Evolutionary conservation across 345 rosid genomes (phyloP).

Genomic region (Populus simonii): DNA sequence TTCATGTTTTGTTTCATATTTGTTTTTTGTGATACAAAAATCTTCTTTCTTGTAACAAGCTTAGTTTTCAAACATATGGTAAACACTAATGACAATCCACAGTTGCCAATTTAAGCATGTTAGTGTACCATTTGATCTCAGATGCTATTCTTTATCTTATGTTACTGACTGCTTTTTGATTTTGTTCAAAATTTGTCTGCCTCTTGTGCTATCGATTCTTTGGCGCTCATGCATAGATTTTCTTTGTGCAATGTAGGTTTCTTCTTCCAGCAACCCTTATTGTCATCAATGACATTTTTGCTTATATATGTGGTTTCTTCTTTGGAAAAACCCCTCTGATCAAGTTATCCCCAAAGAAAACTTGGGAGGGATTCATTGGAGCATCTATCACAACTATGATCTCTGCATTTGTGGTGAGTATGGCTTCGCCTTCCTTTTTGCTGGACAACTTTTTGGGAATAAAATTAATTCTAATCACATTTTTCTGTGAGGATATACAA

Average conservation of each 20-base stretch:
- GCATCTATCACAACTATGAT: slow-evolving; percentile 86
- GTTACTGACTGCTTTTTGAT: too few species aligned
- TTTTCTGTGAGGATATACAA: neutral
- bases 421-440: neutral
- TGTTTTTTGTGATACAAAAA: too few species aligned
- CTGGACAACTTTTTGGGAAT: neutral
- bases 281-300: slow-evolving; percentile 85
- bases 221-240: neutral
- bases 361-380: slow-evolving; percentile 98
- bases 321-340: slow-evolving; percentile 94
- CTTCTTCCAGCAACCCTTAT: slow-evolving; percentile 98
- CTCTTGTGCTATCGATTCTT: neutral
- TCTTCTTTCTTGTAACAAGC: too few species aligned
- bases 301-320: slow-evolving; percentile 90
- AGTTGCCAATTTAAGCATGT: too few species aligned
- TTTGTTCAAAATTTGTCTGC: too few species aligned
- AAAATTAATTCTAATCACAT: neutral
- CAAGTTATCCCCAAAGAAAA: slow-evolving; percentile 95
- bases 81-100: too few species aligned
- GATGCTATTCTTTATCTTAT: too few species aligned
- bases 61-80: too few species aligned
- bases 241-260: slow-evolving; percentile 54
- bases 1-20: too few species aligned
- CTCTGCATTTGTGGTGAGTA: slow-evolving; percentile 83
- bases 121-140: too few species aligned